Conservation (phyloP, 148 eudicot species). For the Fagopyrum esculentum region DNA sequence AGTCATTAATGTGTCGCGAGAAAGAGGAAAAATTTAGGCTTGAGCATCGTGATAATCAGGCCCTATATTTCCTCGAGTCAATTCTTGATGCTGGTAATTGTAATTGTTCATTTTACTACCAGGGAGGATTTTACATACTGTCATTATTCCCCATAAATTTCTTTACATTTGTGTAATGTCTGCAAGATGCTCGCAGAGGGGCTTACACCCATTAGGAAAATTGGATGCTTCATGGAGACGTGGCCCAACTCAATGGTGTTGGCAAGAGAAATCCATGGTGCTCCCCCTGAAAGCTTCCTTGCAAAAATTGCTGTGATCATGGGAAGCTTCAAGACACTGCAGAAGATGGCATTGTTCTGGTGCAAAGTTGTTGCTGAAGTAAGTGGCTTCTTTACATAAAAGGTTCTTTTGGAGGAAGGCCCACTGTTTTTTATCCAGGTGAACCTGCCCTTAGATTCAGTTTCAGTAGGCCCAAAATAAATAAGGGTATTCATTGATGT, state of each 20-base stretch:
- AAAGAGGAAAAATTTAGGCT: constrained; percentile 63
- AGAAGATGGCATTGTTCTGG: constrained; percentile 85
- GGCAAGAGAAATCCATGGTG: constrained; percentile 81
- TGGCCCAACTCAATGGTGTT: constrained; percentile 35
- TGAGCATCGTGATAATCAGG: constrained; percentile 63
- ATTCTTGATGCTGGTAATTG: constrained; percentile 70
- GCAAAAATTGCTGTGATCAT: constrained; percentile 77
- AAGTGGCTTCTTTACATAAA: constrained; percentile 30
- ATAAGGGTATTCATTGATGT: background rate
- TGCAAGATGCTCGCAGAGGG: constrained; percentile 91
- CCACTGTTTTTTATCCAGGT: background rate
- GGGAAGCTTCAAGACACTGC: constrained; percentile 76
- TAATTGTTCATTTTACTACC: constrained; percentile 12
- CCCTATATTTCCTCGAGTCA: constrained; percentile 50
- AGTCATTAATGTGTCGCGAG: constrained; percentile 72
- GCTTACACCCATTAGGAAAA: constrained; percentile 54
- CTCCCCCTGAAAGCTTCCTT: constrained; percentile 77
- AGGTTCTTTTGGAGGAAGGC: constrained; percentile 8
- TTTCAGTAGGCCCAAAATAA: background rate
- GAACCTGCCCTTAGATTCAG: constrained; percentile 5
- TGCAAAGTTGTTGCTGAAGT: constrained; percentile 71
- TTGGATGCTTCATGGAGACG: constrained; percentile 36
- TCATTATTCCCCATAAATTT: constrained; percentile 34
- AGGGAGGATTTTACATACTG: constrained; percentile 13
- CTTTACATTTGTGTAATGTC: constrained; percentile 63